These are phyloP conservation scores for Rhododendron kiyosumense DNA, from an alignment of 148 eudicot genomes.

Conservation along the genomic window DNA sequence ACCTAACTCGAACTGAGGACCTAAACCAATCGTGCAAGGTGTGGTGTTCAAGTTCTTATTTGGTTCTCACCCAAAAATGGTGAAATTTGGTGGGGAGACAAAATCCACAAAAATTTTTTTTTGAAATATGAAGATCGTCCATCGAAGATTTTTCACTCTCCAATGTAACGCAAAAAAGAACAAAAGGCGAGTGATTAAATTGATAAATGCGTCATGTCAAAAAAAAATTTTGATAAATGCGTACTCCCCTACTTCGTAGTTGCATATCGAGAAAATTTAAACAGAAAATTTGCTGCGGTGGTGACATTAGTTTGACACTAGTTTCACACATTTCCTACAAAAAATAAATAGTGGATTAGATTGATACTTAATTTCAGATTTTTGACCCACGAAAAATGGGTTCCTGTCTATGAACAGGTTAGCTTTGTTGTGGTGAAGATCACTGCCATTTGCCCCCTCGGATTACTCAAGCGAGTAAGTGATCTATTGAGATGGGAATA, in stretches of 20 bases:
- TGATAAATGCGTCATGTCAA: background rate
- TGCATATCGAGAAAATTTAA: no score
- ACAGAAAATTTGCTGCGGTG: no score
- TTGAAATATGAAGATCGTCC: background rate
- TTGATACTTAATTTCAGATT: background rate
- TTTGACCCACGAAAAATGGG: background rate
- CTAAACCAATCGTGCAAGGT: background rate
- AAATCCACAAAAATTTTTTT: background rate
- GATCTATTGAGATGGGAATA: slow-evolving; percentile 80
- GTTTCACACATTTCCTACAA: background rate
- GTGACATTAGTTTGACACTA: no score
- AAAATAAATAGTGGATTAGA: background rate
- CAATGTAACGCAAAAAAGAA: background rate
- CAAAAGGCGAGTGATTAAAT: background rate
- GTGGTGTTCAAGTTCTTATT: background rate
- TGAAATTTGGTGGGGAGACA: background rate
- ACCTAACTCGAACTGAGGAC: background rate
- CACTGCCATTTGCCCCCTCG: slow-evolving; percentile 65
- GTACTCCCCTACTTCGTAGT: background rate
- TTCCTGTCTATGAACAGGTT: slow-evolving; percentile 34
- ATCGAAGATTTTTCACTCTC: background rate
- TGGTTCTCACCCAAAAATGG: background rate
- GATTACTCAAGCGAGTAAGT: slow-evolving; percentile 53
- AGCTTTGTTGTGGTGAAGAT: slow-evolving; percentile 83
- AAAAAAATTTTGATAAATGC: background rate